phyloP scores from a whole-genome alignment of 768 basidiomycete genomes.

The Ramaria rubella region DNA sequence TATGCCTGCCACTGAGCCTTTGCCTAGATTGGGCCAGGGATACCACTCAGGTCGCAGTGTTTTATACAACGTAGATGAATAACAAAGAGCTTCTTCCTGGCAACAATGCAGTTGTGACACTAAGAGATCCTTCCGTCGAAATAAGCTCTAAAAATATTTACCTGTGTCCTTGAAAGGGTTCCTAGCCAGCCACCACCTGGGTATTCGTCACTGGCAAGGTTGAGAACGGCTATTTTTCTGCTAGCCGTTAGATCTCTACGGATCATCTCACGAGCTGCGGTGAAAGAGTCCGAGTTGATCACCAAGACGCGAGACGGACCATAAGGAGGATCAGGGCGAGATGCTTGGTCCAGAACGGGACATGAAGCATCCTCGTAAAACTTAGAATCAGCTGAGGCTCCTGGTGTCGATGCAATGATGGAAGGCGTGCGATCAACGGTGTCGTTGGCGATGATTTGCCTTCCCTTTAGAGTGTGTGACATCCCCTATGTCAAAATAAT shows the following conservation, averaged over 20 bases:
- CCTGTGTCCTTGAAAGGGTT: slow-evolving; percentile 28
- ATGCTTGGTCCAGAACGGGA: neutral
- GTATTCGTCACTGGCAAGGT: slow-evolving; percentile 32
- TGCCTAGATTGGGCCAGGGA: slow-evolving; percentile 42
- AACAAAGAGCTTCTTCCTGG: slow-evolving; percentile 44
- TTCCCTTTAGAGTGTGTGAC: neutral
- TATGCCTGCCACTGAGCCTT: slow-evolving; percentile 33
- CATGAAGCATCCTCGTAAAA: neutral
- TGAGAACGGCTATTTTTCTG: slow-evolving; percentile 27
- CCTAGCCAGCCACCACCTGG: slow-evolving; percentile 30
- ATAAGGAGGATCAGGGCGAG: neutral
- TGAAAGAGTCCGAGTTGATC: slow-evolving; percentile 34
- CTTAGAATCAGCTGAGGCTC: slow-evolving; percentile 5
- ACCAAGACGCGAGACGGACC: slow-evolving; percentile 18
- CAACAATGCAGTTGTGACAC: no score
- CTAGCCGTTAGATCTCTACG: slow-evolving; percentile 14
- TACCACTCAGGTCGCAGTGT: slow-evolving; percentile 37
- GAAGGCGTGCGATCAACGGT: slow-evolving; percentile 3
- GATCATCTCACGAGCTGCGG: slow-evolving; percentile 28
- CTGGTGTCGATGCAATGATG: slow-evolving; percentile 8
- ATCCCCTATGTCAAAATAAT: neutral
- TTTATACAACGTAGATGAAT: slow-evolving; percentile 39
- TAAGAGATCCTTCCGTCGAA: neutral
- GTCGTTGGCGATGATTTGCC: slow-evolving; percentile 3
- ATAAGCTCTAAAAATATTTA: neutral